phyloP scores from a whole-genome alignment of 768 basidiomycete genomes.

The Lactarius hatsudake region DNA sequence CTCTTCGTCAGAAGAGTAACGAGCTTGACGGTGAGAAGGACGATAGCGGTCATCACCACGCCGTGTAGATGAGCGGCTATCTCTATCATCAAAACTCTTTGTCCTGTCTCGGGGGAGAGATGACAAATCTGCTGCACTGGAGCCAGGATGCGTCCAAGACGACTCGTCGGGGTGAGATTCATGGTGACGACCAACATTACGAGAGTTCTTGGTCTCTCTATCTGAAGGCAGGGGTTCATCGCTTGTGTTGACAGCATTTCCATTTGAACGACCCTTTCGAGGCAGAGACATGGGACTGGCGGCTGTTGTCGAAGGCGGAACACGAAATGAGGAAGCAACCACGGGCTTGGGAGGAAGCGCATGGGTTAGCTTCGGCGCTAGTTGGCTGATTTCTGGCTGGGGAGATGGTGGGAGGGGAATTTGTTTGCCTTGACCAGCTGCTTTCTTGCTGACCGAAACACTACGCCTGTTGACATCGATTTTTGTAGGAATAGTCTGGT shows the following conservation, averaged over 20 bases:
- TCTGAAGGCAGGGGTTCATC: slow-evolving; percentile 19
- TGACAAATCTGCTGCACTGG: slow-evolving; percentile 17
- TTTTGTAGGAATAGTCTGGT: slow-evolving; percentile 4
- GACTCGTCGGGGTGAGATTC: slow-evolving; percentile 22
- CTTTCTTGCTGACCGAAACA: slow-evolving; percentile 12
- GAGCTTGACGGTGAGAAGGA: slow-evolving; percentile 6
- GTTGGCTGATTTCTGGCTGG: slow-evolving; percentile 13
- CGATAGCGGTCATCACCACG: slow-evolving; percentile 24
- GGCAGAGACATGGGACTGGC: slow-evolving; percentile 29
- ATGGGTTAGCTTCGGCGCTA: slow-evolving; percentile 21
- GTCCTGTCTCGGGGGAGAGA: slow-evolving; percentile 16
- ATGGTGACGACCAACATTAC: slow-evolving; percentile 6
- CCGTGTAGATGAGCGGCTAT: slow-evolving; percentile 1
- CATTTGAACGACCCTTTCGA: slow-evolving; percentile 27
- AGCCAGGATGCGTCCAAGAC: slow-evolving; percentile 22
- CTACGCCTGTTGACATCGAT: slow-evolving; percentile 14
- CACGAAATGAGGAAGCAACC: slow-evolving; percentile 22
- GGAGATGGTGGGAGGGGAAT: slow-evolving; percentile 20
- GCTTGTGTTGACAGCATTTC: slow-evolving; percentile 11
- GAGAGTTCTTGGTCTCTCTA: slow-evolving; percentile 21
- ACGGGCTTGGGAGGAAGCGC: slow-evolving; percentile 28
- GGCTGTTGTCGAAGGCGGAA: slow-evolving; percentile 27
- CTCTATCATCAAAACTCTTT: slow-evolving; percentile 18
- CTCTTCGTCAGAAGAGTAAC: slow-evolving; percentile 23
- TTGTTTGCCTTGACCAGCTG: slow-evolving; percentile 1